Conservation (phyloP, 148 eudicot genomes). For the Polygonum aviculare region DNA sequence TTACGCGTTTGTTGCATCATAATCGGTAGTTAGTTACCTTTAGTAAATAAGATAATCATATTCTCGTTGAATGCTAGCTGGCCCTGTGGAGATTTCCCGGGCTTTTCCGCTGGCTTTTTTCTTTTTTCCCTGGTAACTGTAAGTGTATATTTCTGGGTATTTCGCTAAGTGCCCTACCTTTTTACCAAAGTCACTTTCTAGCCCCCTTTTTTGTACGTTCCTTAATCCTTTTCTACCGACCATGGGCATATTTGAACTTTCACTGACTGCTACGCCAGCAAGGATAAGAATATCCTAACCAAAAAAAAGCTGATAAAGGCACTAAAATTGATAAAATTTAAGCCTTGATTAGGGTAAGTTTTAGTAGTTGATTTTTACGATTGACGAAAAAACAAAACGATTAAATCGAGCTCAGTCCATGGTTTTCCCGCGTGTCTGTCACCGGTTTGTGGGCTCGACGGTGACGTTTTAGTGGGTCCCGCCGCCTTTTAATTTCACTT, state of each 20-base stretch:
- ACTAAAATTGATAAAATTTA: background rate
- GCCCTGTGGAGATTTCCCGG: background rate
- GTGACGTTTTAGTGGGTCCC: background rate
- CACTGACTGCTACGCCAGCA: background rate
- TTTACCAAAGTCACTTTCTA: conserved; percentile 3
- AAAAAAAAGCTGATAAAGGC: background rate
- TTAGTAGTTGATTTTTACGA: no score
- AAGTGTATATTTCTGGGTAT: background rate
- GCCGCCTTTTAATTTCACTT: background rate
- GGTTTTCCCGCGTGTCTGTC: background rate
- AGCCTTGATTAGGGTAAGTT: no score
- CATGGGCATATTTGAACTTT: conserved; percentile 1
- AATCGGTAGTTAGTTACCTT: background rate
- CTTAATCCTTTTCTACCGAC: background rate
- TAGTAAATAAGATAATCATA: no score
- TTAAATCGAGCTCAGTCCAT: background rate
- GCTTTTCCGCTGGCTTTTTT: background rate
- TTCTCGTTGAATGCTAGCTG: background rate
- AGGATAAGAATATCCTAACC: background rate
- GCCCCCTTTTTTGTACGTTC: background rate
- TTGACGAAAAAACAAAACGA: no score
- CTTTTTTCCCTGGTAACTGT: background rate
- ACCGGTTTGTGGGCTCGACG: background rate
- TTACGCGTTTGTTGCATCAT: background rate
- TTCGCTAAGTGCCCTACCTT: background rate